phyloP scores from a whole-genome alignment of 306 rosid genomes.

The Mucuna pruriens region DNA sequence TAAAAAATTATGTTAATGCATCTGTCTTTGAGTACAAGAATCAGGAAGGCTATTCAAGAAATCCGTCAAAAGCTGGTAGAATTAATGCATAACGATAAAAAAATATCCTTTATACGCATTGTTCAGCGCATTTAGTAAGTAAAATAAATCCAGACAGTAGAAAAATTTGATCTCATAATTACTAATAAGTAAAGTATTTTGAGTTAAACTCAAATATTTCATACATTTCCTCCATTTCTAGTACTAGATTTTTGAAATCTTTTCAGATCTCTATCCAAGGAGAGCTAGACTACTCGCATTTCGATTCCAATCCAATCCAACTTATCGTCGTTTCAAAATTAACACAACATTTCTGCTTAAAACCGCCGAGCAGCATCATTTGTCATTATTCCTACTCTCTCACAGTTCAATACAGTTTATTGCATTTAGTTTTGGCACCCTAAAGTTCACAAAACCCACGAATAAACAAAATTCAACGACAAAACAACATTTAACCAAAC shows the following conservation, averaged over 20 bases:
- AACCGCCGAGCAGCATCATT: neutral
- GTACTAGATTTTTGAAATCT: neutral
- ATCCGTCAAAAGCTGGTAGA: neutral
- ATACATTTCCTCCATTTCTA: neutral
- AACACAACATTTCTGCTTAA: neutral
- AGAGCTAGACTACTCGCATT: neutral
- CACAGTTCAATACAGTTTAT: neutral
- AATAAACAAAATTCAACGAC: neutral
- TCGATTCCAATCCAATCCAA: neutral
- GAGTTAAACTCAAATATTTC: neutral
- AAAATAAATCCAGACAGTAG: neutral
- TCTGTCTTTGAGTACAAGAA: neutral
- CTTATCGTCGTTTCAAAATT: neutral
- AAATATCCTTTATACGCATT: neutral
- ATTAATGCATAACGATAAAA: neutral
- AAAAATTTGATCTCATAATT: neutral
- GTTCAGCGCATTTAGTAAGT: neutral
- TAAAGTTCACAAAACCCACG: neutral
- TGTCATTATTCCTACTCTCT: neutral
- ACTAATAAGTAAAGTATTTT: neutral
- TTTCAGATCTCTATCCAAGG: neutral
- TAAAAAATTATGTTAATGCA: neutral
- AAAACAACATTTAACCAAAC: neutral
- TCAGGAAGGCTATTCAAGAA: neutral
- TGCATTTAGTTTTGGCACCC: neutral